Evolutionary conservation across 805 yeast genomes (phyloP), one percentile per base, ranked within the genome.

Genomic region (Candida vartiovaarae): DNA sequence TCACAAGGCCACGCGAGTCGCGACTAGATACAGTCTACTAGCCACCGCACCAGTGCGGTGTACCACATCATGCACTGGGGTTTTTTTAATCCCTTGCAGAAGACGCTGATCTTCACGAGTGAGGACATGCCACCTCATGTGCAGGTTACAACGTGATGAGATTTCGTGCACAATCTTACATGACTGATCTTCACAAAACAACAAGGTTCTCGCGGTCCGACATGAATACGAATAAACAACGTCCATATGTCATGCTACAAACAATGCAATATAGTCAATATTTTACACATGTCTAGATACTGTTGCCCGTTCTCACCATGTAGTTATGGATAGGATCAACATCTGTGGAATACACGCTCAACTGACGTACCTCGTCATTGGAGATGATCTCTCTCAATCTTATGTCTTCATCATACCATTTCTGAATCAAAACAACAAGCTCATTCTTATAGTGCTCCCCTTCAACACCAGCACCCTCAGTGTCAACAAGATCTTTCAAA

Each of bases 401-500:
- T 54, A 80, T 74, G 53, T 84, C 91, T 32, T 70, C 69, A 38
- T 70, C 62, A 60, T 79, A 83, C 93, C 93, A 84, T 25, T 60
- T 67, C 54, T 80, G 70, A 44, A 84, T 77, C 58, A 84, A 67
- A 62, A 77, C 76, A 5, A 69, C 61, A 80, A 84, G 78, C 59
- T 83, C 90, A 44, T 65, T 64, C 44, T 72, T 70, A 51, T 77
- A 80, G 23, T 60, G 49, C 1, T 73, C 73, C 10, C 70, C 63
- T 48, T 72, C 71, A n/a, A 70, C 55, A 51, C 78, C 84, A 4
- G 30, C 23, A 33, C 80, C 74, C 51, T 65, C 72, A 35, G 81
- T 75, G 47, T 80, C 87, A 48, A 82, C 73, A 42, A 83, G 60
- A 31, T 79, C 82, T 53, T 72, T 80, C 55, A 84, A 59, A 26